Evolutionary conservation across 495 filamentous ascomycete genomes (phyloP), one percentile per base, ranked within the genome.

Genomic region (Evernia prunastri): DNA sequence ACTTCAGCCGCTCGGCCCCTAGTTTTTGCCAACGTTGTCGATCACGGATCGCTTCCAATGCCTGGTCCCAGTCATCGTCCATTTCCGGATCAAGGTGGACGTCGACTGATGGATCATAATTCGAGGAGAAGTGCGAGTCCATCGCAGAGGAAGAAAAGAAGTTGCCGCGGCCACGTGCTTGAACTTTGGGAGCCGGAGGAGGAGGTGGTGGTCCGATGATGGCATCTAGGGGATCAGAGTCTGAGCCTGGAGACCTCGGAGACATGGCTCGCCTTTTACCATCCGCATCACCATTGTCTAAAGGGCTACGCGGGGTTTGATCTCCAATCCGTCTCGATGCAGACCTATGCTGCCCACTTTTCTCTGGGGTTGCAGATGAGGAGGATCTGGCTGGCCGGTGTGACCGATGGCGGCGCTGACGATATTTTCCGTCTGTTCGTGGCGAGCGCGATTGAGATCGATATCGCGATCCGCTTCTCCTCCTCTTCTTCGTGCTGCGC

Each of bases 181-280:
- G 80, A 37, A 89, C 70, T 27, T 76, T 71, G 4, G 77, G 72
- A 20, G 67, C n/a, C 8, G 64, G 69, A 6, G 80, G 76, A 7
- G 85, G 80, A n/a, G 88, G 89, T 3, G 81, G 79, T 15, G 93
- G 93, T 3, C 94, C 94, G 53, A 97, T 84, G 35, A 96, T 77
- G 7, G 87, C 85, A 63, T 92, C 87, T 3, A 92, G 74, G 4
- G 90, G 87, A 70, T 96, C 91, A 0, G 91, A 91, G 37, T 65
- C 62, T 63, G 63, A 58, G 63, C 72, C 64, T 81, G 82, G 74
- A 76, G 80, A 63, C 78, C 72, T 63, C 81, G 82, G 74, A 76
- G 80, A 63, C 78, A 86, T 70, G 80, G 90, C 65, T 80, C 86
- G 72, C 4, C 40, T 53, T 29, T 29, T 53, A 8, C 56, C 54